phyloP scores from a whole-genome alignment of 108 stramenopile genomes.

The Pseudonitzschia delicatissima region DNA sequence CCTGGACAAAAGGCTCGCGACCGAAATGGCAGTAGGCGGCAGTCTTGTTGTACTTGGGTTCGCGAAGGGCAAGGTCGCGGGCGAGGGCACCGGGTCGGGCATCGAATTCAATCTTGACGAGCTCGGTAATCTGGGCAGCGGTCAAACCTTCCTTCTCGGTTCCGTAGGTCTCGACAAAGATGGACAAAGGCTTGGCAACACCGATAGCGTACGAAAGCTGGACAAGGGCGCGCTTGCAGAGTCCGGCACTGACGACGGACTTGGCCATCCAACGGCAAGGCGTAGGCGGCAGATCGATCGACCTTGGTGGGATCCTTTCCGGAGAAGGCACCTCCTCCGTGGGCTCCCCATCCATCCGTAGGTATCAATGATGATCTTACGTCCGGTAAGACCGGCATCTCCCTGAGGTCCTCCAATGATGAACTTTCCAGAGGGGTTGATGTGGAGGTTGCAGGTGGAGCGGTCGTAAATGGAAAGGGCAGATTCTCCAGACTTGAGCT shows the following conservation, averaged over 20 bases:
- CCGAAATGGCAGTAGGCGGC: slow-evolving; percentile 97
- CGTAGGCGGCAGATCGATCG: slow-evolving; percentile 95
- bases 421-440: slow-evolving; percentile 94
- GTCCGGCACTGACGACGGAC: slow-evolving; percentile 89
- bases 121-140: slow-evolving; percentile 86
- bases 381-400: slow-evolving; percentile 96
- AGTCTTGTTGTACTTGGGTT: slow-evolving; percentile 93
- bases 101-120: slow-evolving; percentile 94
- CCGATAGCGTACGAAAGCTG: slow-evolving; percentile 97
- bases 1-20: slow-evolving; percentile 66
- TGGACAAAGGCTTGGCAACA: slow-evolving; percentile 90
- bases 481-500: slow-evolving; percentile 65
- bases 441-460: slow-evolving; percentile 91
- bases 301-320: slow-evolving; percentile 99
- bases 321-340: slow-evolving; percentile 97
- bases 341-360: slow-evolving; percentile 99
- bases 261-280: slow-evolving; percentile 98
- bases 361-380: slow-evolving; percentile 98
- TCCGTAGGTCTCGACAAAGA: slow-evolving; percentile 95
- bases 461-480: slow-evolving; percentile 71
- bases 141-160: slow-evolving; percentile 89
- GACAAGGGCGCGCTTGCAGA: slow-evolving; percentile 91
- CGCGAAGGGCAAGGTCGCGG: slow-evolving; percentile 84
- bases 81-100: slow-evolving; percentile 89
- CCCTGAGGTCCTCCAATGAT: slow-evolving; percentile 98